phyloP scores from a whole-genome alignment of 345 rosid species.

The Euphorbia tirucalli region DNA sequence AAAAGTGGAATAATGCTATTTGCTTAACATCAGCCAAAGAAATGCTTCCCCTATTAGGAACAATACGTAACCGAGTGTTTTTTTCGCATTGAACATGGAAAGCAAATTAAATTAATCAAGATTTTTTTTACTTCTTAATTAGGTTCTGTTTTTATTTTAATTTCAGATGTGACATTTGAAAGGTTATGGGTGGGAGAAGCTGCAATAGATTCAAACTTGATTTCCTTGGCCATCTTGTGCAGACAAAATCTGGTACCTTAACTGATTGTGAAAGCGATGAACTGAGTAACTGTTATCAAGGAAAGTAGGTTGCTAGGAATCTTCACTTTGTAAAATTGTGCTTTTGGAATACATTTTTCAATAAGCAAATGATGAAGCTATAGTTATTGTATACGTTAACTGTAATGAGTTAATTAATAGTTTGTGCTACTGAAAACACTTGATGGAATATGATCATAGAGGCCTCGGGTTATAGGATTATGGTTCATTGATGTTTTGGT shows the following conservation, averaged over 20 bases:
- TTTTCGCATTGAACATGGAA: neutral
- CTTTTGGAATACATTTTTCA: neutral
- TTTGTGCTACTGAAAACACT: neutral
- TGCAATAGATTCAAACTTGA: conserved; percentile 35
- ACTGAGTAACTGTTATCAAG: neutral
- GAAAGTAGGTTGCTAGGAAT: neutral
- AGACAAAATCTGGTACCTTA: conserved; percentile 46
- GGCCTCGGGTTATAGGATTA: neutral
- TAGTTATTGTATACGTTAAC: neutral
- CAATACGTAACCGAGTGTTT: neutral
- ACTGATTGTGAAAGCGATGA: neutral
- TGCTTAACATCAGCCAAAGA: neutral
- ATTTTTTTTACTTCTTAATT: neutral
- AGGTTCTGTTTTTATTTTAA: conserved; percentile 20
- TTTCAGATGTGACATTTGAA: conserved; percentile 50
- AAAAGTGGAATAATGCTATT: neutral
- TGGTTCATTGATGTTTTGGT: neutral
- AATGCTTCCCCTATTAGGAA: neutral
- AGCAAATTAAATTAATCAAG: neutral
- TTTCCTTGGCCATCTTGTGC: conserved; percentile 69
- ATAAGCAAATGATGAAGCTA: neutral
- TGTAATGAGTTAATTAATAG: neutral
- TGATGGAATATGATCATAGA: neutral
- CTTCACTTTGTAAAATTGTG: neutral
- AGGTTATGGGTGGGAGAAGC: conserved; percentile 75